These are phyloP conservation scores for Didymella keratinophila DNA, from an alignment of 2,329 filamentous ascomycete species.

Conservation along the genomic window DNA sequence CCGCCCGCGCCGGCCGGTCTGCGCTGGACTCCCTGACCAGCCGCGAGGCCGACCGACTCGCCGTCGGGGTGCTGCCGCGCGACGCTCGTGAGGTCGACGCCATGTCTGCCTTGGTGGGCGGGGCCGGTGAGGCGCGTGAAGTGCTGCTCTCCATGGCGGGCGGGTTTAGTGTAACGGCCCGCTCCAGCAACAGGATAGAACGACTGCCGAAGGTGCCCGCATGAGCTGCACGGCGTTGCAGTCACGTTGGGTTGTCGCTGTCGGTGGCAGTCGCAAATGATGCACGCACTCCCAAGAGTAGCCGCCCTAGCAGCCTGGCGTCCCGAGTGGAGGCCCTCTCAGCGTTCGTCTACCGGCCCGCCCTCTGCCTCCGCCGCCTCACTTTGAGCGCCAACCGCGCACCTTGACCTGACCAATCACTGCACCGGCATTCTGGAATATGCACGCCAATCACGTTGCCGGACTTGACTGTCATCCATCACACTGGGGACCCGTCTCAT, in stretches of 20 bases:
- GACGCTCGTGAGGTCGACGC: constrained; percentile 35
- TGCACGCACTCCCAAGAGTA: constrained; percentile 18
- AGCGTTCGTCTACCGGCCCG: constrained; percentile 7
- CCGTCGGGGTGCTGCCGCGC: constrained; percentile 39
- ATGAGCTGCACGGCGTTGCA: constrained; percentile 28
- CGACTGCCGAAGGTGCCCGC: constrained; percentile 28
- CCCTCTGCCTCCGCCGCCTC: constrained; percentile 12
- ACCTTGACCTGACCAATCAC: constrained; percentile 15
- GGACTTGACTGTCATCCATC: neutral
- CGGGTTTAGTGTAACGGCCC: constrained; percentile 23
- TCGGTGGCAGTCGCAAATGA: constrained; percentile 26
- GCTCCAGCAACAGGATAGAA: constrained; percentile 22
- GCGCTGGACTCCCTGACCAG: constrained; percentile 34
- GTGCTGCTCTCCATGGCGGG: constrained; percentile 39
- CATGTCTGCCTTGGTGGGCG: constrained; percentile 42
- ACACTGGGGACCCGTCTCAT: constrained; percentile 6
- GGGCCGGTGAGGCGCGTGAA: constrained; percentile 41
- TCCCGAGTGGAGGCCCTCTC: neutral
- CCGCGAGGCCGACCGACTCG: constrained; percentile 41
- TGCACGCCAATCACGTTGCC: constrained; percentile 21
- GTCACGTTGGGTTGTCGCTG: constrained; percentile 22
- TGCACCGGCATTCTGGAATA: neutral
- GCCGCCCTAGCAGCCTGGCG: constrained; percentile 14
- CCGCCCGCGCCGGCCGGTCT: constrained; percentile 37
- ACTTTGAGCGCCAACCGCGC: constrained; percentile 17